Evolutionary conservation across 1,284 basidiomycete genomes (phyloP).

Genomic region (Ceratobasidium sp.): DNA sequence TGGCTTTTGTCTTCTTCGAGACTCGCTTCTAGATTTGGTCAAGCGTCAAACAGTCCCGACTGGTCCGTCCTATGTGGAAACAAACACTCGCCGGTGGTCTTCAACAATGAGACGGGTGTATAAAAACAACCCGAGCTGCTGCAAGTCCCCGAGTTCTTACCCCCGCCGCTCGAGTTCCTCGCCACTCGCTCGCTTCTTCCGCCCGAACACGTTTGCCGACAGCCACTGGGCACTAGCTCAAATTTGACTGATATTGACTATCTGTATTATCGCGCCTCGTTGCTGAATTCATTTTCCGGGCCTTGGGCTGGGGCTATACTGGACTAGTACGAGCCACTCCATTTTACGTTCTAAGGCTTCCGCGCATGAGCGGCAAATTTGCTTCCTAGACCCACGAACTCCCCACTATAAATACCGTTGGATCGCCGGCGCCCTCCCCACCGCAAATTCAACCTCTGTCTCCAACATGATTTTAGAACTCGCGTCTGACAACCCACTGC

Average conservation of each 20-base stretch:
- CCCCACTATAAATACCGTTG: constrained; percentile 31
- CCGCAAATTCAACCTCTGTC: constrained; percentile 1
- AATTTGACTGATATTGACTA: background rate
- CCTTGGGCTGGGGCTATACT: constrained; percentile 10
- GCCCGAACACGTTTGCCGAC: too few species aligned
- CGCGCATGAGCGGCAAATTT: constrained; percentile 12
- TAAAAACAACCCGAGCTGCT: constrained; percentile 9
- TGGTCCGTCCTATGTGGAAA: background rate
- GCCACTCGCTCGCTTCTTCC: constrained; percentile 1
- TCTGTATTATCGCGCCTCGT: constrained; percentile 1
- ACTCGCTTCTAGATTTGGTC: background rate
- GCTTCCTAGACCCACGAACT: constrained; percentile 17
- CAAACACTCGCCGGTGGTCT: constrained; percentile 10
- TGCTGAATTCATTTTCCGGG: constrained; percentile 19
- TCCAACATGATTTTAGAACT: constrained; percentile 45
- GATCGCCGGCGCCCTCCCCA: constrained; percentile 1
- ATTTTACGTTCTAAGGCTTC: constrained; percentile 40
- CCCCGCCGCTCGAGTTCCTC: too few species aligned
- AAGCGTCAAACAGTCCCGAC: constrained; percentile 36
- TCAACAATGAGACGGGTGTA: constrained; percentile 27
- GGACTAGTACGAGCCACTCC: background rate
- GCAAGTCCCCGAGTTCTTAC: background rate
- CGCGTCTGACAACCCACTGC: constrained; percentile 42
- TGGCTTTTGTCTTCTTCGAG: constrained; percentile 40
- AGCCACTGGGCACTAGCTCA: too few species aligned